Percentiles rank a stretch among this genome's conserved stretches.
Evolutionary conservation across 345 rosid genomes (phyloP).

Genomic region (Salix arbutifolia): DNA sequence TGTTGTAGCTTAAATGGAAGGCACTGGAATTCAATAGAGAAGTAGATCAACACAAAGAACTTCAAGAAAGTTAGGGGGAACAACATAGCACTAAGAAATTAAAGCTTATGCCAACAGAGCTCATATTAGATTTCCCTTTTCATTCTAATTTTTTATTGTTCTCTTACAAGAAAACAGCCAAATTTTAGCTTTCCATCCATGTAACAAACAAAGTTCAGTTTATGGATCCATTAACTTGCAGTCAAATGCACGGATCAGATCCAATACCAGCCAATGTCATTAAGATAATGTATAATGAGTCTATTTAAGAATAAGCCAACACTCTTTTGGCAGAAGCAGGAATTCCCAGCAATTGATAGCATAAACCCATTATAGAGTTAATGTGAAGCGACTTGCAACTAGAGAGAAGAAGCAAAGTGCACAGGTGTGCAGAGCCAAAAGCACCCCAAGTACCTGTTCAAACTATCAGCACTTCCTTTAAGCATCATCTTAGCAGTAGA

Average conservation of each 20-base stretch:
- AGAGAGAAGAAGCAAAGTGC: neutral
- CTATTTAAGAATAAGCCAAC: neutral
- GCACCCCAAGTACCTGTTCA: constrained; percentile 69
- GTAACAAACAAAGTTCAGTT: neutral
- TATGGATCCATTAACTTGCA: neutral
- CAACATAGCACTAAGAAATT: neutral
- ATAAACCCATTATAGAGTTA: neutral
- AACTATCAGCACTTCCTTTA: constrained; percentile 91
- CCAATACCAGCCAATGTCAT: neutral
- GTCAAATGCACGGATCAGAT: neutral
- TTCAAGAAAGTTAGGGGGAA: neutral
- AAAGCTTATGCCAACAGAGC: too few relatives aligned
- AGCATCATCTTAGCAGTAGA: constrained; percentile 90
- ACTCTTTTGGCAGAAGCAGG: neutral
- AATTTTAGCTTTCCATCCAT: neutral
- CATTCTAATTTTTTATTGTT: neutral
- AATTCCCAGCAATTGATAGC: neutral
- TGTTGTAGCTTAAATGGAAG: constrained; percentile 95
- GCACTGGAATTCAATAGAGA: constrained; percentile 55
- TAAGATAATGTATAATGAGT: neutral
- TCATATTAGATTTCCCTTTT: neutral
- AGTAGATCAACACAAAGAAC: constrained; percentile 11
- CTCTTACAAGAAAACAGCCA: too few relatives aligned
- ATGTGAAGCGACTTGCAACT: neutral
- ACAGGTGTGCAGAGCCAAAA: neutral